phyloP scores from a whole-genome alignment of 768 basidiomycete genomes.

The Boletellus ananas region DNA sequence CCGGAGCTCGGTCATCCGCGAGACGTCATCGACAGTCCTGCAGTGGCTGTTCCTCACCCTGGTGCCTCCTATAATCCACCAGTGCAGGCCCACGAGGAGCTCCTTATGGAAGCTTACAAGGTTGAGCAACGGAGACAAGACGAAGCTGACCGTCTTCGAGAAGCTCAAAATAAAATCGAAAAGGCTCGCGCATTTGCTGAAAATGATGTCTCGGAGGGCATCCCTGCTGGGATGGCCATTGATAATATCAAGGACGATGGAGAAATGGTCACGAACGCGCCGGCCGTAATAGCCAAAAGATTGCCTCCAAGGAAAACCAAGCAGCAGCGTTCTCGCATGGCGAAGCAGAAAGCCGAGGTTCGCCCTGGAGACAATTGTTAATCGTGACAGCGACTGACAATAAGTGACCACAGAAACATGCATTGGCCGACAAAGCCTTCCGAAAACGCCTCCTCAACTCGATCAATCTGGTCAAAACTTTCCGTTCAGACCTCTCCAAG shows the following conservation, averaged over 20 bases:
- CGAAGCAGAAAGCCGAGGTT: slow-evolving; percentile 62
- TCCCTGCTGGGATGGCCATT: slow-evolving; percentile 64
- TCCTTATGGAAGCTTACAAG: slow-evolving; percentile 64
- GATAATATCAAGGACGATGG: slow-evolving; percentile 44
- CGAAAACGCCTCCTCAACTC: slow-evolving; percentile 59
- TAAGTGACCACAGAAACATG: slow-evolving; percentile 49
- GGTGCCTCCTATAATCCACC: slow-evolving; percentile 91
- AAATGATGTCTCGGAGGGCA: slow-evolving; percentile 31
- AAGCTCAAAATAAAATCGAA: slow-evolving; percentile 54
- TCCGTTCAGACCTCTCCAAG: slow-evolving; percentile 45
- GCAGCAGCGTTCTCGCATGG: slow-evolving; percentile 67
- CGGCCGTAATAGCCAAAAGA: slow-evolving; percentile 36
- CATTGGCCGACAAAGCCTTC: slow-evolving; percentile 53
- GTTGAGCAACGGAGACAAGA: slow-evolving; percentile 56
- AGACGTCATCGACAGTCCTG: slow-evolving; percentile 55
- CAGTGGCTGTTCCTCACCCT: slow-evolving; percentile 68
- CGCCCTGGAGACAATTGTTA: slow-evolving; percentile 8
- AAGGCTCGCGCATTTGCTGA: slow-evolving; percentile 37
- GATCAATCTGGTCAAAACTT: slow-evolving; percentile 50
- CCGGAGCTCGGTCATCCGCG: slow-evolving; percentile 47
- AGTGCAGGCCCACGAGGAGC: slow-evolving; percentile 63
- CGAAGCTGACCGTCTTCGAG: slow-evolving; percentile 51
- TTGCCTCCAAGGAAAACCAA: slow-evolving; percentile 50
- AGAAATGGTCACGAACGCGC: slow-evolving; percentile 31
- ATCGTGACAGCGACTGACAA: not conserved